Conservation (phyloP, 1,284 basidiomycete genomes). For the Hemileia vastatrix region DNA sequence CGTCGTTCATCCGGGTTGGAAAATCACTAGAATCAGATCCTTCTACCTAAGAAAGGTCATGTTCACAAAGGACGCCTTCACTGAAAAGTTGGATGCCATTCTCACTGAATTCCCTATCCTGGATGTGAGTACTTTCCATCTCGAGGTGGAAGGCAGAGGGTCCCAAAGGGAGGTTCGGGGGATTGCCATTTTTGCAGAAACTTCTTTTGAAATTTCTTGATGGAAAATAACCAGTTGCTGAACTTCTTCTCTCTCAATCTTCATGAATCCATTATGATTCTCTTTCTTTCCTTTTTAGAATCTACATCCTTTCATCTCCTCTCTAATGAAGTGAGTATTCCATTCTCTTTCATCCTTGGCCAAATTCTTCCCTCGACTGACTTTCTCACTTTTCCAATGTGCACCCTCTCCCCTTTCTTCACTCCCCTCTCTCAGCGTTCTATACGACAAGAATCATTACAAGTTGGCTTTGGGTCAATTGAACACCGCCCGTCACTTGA, state of each 20-base stretch:
- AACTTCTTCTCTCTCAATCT: background rate
- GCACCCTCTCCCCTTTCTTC: background rate
- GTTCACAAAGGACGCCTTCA: slow-evolving; percentile 43
- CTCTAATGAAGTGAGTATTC: slow-evolving; percentile 35
- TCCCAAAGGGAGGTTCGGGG: too few species aligned
- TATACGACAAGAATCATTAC: slow-evolving; percentile 45
- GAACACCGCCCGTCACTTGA: slow-evolving; percentile 42
- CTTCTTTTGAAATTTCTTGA: too few species aligned
- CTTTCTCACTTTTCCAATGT: too few species aligned
- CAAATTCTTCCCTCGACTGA: background rate
- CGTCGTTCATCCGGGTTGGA: slow-evolving; percentile 43
- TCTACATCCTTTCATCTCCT: slow-evolving; percentile 42
- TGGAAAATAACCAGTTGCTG: too few species aligned
- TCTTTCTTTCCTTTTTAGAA: slow-evolving; percentile 32
- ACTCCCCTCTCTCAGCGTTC: slow-evolving; percentile 25
- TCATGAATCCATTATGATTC: too few species aligned
- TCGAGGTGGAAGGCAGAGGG: too few species aligned
- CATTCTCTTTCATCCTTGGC: background rate
- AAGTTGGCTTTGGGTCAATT: slow-evolving; percentile 46
- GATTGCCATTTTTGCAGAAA: too few species aligned
- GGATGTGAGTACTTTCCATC: slow-evolving; percentile 61
- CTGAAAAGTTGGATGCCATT: slow-evolving; percentile 42
- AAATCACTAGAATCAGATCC: slow-evolving; percentile 42
- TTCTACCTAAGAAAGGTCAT: slow-evolving; percentile 45
- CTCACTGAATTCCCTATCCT: slow-evolving; percentile 52